A percentile compares a stretch with the other conserved stretches of the same genome.
These are phyloP conservation scores for Ophiorrhiza pumila DNA, from an alignment of 257 asterid species.

Conservation along the genomic window DNA sequence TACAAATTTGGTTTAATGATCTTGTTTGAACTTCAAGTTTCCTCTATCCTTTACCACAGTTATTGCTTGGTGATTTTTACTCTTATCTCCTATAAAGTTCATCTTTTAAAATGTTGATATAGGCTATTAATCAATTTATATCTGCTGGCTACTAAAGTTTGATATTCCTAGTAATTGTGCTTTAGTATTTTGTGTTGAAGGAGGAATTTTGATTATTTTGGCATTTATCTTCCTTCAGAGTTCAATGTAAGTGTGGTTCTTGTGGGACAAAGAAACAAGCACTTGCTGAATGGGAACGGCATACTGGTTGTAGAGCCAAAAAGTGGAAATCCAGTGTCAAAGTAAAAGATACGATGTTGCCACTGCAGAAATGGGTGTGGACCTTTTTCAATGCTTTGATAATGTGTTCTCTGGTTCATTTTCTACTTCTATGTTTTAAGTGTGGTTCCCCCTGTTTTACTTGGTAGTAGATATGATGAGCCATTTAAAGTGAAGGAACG, in stretches of 20 bases:
- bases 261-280: conserved; percentile 71
- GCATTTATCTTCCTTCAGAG: conserved; percentile 47
- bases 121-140: background rate
- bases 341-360: conserved; percentile 58
- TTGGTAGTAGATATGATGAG: background rate
- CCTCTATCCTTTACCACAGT: background rate
- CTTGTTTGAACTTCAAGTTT: background rate
- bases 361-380: conserved; percentile 92
- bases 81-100: background rate
- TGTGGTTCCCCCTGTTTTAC: conserved; percentile 6
- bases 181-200: background rate
- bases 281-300: conserved; percentile 92
- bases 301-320: conserved; percentile 95
- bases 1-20: background rate
- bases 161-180: background rate
- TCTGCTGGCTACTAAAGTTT: background rate
- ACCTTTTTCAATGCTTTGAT: conserved; percentile 11
- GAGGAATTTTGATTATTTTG: background rate
- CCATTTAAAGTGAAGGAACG: background rate
- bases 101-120: background rate
- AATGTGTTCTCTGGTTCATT: conserved; percentile 11
- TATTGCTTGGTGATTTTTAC: background rate
- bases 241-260: conserved; percentile 81
- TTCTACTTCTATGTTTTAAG: background rate
- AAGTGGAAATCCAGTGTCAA: conserved; percentile 96